These are phyloP conservation scores for Saturnispora gosingensis DNA, from an alignment of 805 yeast genomes.

Conservation along the genomic window DNA sequence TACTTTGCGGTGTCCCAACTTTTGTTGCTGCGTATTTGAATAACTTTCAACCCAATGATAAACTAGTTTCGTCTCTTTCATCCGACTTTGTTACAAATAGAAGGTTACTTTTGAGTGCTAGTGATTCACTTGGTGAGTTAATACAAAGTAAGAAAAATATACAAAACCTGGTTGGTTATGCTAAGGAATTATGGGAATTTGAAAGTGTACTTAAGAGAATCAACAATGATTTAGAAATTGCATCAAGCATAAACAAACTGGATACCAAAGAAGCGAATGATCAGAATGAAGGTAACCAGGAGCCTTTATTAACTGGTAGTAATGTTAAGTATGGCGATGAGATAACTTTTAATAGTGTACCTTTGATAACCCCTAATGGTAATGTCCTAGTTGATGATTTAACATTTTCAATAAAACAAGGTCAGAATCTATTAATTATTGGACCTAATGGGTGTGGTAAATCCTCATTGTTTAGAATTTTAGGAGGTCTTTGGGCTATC, in stretches of 20 bases:
- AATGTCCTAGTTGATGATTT: constrained; percentile 60
- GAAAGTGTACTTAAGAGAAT: constrained; percentile 52
- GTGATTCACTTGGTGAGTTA: constrained; percentile 80
- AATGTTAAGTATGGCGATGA: constrained; percentile 42
- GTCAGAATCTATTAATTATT: constrained; percentile 78
- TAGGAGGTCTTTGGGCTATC: constrained; percentile 93
- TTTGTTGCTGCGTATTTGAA: constrained; percentile 34
- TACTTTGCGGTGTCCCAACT: constrained; percentile 81
- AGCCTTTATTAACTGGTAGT: constrained; percentile 25
- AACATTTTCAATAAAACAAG: constrained; percentile 64
- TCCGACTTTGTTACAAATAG: constrained; percentile 87
- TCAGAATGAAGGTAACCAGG: background rate
- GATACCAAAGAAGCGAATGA: background rate
- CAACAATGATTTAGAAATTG: constrained; percentile 22
- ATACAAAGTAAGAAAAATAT: constrained; percentile 78
- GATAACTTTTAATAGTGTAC: constrained; percentile 64
- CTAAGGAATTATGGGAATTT: constrained; percentile 63
- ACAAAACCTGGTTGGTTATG: constrained; percentile 76
- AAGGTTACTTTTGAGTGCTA: constrained; percentile 71
- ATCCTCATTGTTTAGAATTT: constrained; percentile 79
- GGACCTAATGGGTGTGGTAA: constrained; percentile 98
- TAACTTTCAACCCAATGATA: constrained; percentile 38
- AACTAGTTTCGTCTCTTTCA: constrained; percentile 33
- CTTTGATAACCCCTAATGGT: constrained; percentile 79
- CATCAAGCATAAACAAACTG: background rate